Conservation (phyloP, 1,284 basidiomycete species). For the Trichosporon coremiiforme region DNA sequence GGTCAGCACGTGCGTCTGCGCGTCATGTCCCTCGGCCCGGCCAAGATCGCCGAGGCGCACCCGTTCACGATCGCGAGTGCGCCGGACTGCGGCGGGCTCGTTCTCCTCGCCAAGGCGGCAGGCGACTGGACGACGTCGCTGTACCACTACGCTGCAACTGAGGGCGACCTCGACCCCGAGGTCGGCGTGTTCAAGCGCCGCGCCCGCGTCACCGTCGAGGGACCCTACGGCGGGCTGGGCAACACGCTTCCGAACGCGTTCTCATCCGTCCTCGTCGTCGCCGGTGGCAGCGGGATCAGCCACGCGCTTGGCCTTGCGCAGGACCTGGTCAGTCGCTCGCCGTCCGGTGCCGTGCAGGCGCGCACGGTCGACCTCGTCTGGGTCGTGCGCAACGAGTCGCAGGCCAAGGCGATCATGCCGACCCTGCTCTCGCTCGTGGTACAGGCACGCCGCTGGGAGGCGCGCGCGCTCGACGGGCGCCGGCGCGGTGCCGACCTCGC, state of each 20-base stretch:
- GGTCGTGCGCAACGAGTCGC: constrained; percentile 48
- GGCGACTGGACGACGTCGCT: constrained; percentile 53
- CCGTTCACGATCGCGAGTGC: constrained; percentile 58
- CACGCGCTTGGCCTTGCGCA: constrained; percentile 48
- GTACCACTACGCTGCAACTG: constrained; percentile 37
- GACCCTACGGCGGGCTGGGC: constrained; percentile 54
- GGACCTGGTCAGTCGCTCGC: constrained; percentile 46
- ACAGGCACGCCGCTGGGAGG: constrained; percentile 45
- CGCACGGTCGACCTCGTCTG: constrained; percentile 54
- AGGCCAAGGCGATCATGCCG: constrained; percentile 45
- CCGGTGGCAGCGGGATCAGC: constrained; percentile 55
- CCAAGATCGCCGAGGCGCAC: constrained; percentile 47
- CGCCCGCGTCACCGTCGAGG: constrained; percentile 46
- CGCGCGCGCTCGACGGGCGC: constrained; percentile 36
- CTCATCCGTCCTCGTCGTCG: constrained; percentile 50
- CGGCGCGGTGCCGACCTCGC: constrained; percentile 34
- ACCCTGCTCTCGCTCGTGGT: constrained; percentile 45
- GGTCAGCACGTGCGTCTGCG: constrained; percentile 57
- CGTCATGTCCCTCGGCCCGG: constrained; percentile 42
- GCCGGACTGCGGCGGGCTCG: constrained; percentile 49
- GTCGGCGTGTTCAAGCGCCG: constrained; percentile 22
- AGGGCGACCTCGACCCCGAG: constrained; percentile 11
- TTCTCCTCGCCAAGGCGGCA: constrained; percentile 50
- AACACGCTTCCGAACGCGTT: constrained; percentile 51
- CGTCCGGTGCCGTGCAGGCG: constrained; percentile 49